Evolutionary conservation across 805 yeast species (phyloP).

Genomic region (Monosporozyma aerobia): DNA sequence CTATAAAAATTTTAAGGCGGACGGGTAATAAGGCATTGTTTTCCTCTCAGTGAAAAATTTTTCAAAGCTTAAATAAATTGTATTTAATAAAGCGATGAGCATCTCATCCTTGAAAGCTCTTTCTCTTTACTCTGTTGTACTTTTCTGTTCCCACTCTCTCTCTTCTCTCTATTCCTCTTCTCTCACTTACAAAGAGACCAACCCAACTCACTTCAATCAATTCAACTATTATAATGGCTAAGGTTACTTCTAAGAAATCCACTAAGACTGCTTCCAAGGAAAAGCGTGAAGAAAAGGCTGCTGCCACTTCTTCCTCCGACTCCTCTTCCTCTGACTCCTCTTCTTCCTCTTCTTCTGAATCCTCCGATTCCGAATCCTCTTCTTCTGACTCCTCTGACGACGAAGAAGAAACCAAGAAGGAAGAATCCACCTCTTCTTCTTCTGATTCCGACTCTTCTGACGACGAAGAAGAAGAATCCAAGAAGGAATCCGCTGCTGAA

Average conservation of each 20-base stretch:
- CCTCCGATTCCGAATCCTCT: slow-evolving; percentile 23
- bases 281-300: slow-evolving; percentile 14
- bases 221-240: slow-evolving; percentile 12
- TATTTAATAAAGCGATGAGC: slow-evolving; percentile 1
- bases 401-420: too few relatives aligned
- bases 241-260: slow-evolving; percentile 23
- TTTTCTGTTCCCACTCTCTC: background rate
- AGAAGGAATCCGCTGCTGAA: slow-evolving; percentile 11
- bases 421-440: slow-evolving; percentile 15
- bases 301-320: slow-evolving; percentile 11
- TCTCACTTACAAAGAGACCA: background rate
- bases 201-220: background rate
- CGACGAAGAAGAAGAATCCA: slow-evolving; percentile 14
- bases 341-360: slow-evolving; percentile 17
- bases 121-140: background rate
- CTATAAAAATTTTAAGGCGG: background rate
- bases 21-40: background rate
- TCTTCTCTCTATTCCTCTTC: background rate
- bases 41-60: background rate
- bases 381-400: slow-evolving; percentile 10
- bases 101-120: background rate
- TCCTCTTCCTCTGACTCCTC: slow-evolving; percentile 13
- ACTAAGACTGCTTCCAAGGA: slow-evolving; percentile 15
- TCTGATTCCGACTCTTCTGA: slow-evolving; percentile 2
- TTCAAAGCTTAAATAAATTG: background rate